Percentiles rank a stretch among this genome's conserved stretches.
Conservation (phyloP, 306 rosid species). For the Boehmeria nivea region DNA sequence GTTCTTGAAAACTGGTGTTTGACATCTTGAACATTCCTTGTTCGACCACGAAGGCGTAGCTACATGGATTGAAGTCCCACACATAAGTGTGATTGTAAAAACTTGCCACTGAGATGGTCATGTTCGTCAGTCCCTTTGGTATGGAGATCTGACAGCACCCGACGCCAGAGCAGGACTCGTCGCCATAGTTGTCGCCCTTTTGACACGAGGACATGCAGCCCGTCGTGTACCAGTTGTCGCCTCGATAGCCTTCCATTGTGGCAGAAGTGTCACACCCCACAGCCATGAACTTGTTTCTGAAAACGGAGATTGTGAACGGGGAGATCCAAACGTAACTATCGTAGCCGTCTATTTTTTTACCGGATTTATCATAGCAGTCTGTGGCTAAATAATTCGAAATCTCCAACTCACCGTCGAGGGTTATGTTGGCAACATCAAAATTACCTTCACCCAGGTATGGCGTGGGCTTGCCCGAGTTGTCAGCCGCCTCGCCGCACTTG, state of each 20-base stretch:
- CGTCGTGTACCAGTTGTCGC: not conserved
- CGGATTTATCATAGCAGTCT: not conserved
- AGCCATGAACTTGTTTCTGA: constrained; percentile 7
- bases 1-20: not conserved
- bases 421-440: no score
- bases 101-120: not conserved
- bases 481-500: no score
- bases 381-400: not conserved
- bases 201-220: not conserved
- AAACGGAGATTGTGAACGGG: not conserved
- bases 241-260: not conserved
- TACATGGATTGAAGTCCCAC: constrained; percentile 4
- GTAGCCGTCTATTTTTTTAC: no score
- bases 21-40: constrained; percentile 3
- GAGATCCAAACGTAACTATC: not conserved
- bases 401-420: not conserved
- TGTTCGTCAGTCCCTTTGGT: constrained; percentile 14
- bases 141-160: constrained; percentile 23
- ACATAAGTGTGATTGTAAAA: not conserved
- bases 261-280: constrained; percentile 5
- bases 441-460: no score
- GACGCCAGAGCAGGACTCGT: constrained; percentile 13
- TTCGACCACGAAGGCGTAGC: constrained; percentile 18
- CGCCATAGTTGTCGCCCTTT: no score
- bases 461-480: no score